Base-by-base conservation (phyloP, 2,329 filamentous ascomycete genomes). In the Chlorencoelia australis region DNA sequence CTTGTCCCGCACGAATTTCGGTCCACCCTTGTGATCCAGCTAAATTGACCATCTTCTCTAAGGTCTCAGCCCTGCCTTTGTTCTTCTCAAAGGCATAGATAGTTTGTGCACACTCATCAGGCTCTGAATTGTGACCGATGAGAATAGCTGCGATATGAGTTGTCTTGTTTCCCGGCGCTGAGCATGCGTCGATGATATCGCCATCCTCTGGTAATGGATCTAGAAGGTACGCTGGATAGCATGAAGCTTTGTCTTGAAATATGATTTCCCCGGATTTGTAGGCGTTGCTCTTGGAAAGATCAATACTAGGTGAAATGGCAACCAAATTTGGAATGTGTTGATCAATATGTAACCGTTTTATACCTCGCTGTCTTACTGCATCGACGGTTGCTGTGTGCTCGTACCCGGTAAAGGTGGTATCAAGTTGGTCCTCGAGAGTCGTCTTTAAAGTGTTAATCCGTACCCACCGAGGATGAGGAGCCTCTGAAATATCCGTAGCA, bases 141-240 rank as follows among this genome's bases (percentile, higher is more conserved):
- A 91, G 53, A 4, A 95, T 74, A 2, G 86, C 82, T 1, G 88
- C 87, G 30, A 94, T 63, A 58, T 96, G 91, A 6, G 89, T 96
- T 1, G 91, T 96, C 62, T 98, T 98, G 59, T 98, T 98, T 5
- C 91, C 91, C 2, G 91, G 91, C 1, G 91, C 91, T 0, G 91
- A 85, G 56, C 89, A 96, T 0, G 84, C 84, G 59, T 98, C 91
- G n/a, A 96, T 74, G 7, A 93, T 66, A 52, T 91, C 77, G 16
- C 85, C 85, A 45, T 80, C 73, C 39, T 73, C 66, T 7, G 74
- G 63, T 0, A 63, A 63, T 0, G 82, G 76, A 34, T 94, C 69
- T 0, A 98, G 66, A 3, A 98, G 66, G 55, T 91, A 91, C 1
- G 89, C 91, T 0, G 91, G 91, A 53, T 98, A 95, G 55, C 91